Percentiles rank a stretch among this genome's conserved stretches.
Conservation (phyloP, 495 filamentous ascomycete genomes). For the Acidiella bohemica region DNA sequence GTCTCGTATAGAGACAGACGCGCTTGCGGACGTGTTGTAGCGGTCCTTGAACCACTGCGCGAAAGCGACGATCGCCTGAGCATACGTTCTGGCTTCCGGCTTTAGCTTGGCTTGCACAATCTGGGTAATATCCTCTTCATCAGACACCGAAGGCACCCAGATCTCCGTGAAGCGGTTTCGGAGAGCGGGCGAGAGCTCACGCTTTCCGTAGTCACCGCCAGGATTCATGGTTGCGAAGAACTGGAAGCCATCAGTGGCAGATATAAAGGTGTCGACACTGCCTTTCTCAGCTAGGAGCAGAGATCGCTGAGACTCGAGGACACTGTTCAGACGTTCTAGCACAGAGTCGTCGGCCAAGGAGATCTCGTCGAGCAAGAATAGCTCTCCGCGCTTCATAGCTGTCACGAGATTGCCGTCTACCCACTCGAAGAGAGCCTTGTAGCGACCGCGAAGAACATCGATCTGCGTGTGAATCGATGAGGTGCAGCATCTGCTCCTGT, state of each 20-base stretch:
- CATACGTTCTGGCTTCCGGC: slow-evolving; percentile 34
- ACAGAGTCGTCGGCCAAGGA: slow-evolving; percentile 97
- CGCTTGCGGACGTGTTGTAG: slow-evolving; percentile 57
- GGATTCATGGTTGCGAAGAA: slow-evolving; percentile 99
- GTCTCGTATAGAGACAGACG: slow-evolving; percentile 76
- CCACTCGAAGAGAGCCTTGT: slow-evolving; percentile 88
- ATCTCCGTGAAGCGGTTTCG: slow-evolving; percentile 97
- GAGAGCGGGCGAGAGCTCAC: slow-evolving; percentile 86
- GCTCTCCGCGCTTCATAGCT: slow-evolving; percentile 78
- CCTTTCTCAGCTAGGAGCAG: slow-evolving; percentile 92
- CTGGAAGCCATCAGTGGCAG: slow-evolving; percentile 73
- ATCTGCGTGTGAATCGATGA: slow-evolving; percentile 31
- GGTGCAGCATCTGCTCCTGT: slow-evolving; percentile 14
- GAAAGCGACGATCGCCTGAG: slow-evolving; percentile 63
- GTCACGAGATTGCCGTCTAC: slow-evolving; percentile 86
- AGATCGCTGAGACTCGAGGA: slow-evolving; percentile 77
- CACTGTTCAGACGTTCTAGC: slow-evolving; percentile 89
- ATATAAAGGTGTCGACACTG: slow-evolving; percentile 59
- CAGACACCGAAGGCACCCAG: slow-evolving; percentile 79
- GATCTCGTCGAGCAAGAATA: slow-evolving; percentile 94
- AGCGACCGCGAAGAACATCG: slow-evolving; percentile 4
- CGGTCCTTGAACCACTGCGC: slow-evolving; percentile 79
- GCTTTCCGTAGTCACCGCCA: slow-evolving; percentile 94
- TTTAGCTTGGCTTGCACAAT: slow-evolving; percentile 68
- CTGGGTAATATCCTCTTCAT: slow-evolving; percentile 70